Base-by-base conservation (phyloP, 495 filamentous ascomycete species). In the Astrothelium subdiscretum region DNA sequence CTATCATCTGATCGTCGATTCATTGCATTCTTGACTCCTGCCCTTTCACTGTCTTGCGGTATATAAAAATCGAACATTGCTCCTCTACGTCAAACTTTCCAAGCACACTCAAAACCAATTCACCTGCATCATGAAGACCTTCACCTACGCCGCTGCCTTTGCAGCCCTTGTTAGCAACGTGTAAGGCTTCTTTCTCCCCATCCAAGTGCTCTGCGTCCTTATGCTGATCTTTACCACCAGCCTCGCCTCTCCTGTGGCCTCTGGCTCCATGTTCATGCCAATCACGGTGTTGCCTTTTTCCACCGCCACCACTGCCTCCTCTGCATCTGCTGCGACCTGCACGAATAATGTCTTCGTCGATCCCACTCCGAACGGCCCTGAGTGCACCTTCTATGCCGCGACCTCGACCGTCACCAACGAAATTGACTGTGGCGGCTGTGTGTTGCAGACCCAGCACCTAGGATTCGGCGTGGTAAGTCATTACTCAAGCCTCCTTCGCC, bases 381-480 rank as follows among this genome's bases (percentile, higher is more conserved):
- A 60, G 60, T 69, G 67, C 62, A 66, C 62, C 20, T 58, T 60
- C 52, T 62, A 60, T 29, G 42, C 42, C 18, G 32, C 57, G 8
- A 69, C 67, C 13, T 38, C 51, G 11, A 69, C 67, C 1, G 20
- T 24, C 27, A 66, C 61, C 1, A 8, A 26, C 5, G 24, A 54
- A 10, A 27, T 54, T 54, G 48, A 54, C 48, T 54, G 48, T 15
- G 15, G 15, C 3, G 48, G 48, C 26, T 54, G 48, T 31, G 61
- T 51, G 8, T 38, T 62, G 31, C 13, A 15, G 24, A 62, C 61
- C 29, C 52, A 27, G 32, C 24, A 32, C 13, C 57, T 40, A 3
- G 61, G 61, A 8, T n/a, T 38, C 58, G 61, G 61, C 29, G 12
- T 62, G 32, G 61, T 62, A 42, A 35, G 29, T 24, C 0, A 38